phyloP scores from a whole-genome alignment of 2,329 filamentous ascomycete species.

The Ambrosiella beaveri region DNA sequence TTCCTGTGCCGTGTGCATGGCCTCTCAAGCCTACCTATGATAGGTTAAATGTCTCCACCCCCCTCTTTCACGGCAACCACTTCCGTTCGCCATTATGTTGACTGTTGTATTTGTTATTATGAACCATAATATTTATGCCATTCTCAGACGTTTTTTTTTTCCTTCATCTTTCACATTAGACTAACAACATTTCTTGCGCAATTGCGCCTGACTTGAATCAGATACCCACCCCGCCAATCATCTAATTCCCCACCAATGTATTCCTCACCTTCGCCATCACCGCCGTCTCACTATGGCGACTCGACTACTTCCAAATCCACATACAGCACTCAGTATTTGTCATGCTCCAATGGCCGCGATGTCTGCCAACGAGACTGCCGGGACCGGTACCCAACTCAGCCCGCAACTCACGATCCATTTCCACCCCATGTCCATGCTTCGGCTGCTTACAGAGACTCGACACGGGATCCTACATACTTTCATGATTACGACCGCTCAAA shows the following conservation, averaged over 20 bases:
- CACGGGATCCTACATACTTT: background rate
- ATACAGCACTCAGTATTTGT: background rate
- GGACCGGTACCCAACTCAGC: background rate
- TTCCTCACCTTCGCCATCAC: slow-evolving; percentile 8
- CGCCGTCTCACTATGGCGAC: slow-evolving; percentile 6
- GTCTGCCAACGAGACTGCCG: background rate
- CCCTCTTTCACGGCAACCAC: background rate
- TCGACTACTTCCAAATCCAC: slow-evolving; percentile 3
- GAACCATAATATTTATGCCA: background rate
- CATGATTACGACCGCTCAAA: background rate
- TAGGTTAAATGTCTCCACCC: background rate
- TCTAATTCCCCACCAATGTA: slow-evolving; percentile 10
- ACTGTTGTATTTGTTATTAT: background rate
- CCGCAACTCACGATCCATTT: background rate
- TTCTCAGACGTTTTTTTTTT: background rate
- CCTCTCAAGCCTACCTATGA: background rate
- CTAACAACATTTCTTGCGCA: background rate
- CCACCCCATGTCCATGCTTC: background rate
- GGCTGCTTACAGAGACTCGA: background rate
- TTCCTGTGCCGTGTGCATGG: slow-evolving; percentile 1
- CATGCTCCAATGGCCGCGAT: background rate
- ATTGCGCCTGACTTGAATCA: background rate
- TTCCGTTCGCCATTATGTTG: background rate
- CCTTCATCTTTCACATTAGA: background rate
- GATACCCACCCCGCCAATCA: slow-evolving; percentile 3